These are phyloP conservation scores for Ustilago esculenta DNA, from an alignment of 1,284 basidiomycete species.

Conservation along the genomic window DNA sequence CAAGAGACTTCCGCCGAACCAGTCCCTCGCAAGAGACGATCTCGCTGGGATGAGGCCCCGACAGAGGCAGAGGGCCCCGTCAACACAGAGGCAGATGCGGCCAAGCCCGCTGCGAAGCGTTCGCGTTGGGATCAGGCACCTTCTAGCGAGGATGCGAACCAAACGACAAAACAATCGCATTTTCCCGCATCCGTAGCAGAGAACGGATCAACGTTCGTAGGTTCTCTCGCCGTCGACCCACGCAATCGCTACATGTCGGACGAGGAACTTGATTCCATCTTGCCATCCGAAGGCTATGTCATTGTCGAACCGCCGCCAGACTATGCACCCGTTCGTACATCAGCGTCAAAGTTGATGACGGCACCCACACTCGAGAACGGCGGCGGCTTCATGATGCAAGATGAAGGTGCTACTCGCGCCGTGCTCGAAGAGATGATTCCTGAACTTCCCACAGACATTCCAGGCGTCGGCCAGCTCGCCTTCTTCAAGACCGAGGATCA, in stretches of 20 bases:
- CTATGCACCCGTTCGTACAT: slow-evolving; percentile 84
- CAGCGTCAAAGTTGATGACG: slow-evolving; percentile 77
- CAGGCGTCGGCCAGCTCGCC: slow-evolving; percentile 93
- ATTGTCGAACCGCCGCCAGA: slow-evolving; percentile 93
- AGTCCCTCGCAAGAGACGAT: slow-evolving; percentile 85
- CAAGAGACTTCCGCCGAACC: slow-evolving; percentile 24
- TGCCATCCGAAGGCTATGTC: slow-evolving; percentile 86
- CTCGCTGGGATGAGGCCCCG: slow-evolving; percentile 88
- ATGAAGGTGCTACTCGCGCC: slow-evolving; percentile 86
- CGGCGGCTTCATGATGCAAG: slow-evolving; percentile 94
- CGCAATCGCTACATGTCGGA: slow-evolving; percentile 93
- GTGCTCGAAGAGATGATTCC: slow-evolving; percentile 85
- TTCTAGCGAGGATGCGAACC: slow-evolving; percentile 56
- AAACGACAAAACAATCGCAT: neutral
- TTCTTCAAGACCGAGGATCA: slow-evolving; percentile 99
- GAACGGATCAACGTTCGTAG: slow-evolving; percentile 11
- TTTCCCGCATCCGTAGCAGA: neutral
- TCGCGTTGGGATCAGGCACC: slow-evolving; percentile 96
- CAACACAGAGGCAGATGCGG: slow-evolving; percentile 74
- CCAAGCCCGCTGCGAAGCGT: slow-evolving; percentile 69
- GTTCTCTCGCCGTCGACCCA: slow-evolving; percentile 73
- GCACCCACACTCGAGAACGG: slow-evolving; percentile 71
- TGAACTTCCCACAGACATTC: slow-evolving; percentile 97
- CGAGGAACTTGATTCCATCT: slow-evolving; percentile 90
- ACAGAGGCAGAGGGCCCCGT: slow-evolving; percentile 69